Evolutionary conservation across 2,329 filamentous ascomycete genomes (phyloP).

Genomic region (Chaetomiaceae sp.): DNA sequence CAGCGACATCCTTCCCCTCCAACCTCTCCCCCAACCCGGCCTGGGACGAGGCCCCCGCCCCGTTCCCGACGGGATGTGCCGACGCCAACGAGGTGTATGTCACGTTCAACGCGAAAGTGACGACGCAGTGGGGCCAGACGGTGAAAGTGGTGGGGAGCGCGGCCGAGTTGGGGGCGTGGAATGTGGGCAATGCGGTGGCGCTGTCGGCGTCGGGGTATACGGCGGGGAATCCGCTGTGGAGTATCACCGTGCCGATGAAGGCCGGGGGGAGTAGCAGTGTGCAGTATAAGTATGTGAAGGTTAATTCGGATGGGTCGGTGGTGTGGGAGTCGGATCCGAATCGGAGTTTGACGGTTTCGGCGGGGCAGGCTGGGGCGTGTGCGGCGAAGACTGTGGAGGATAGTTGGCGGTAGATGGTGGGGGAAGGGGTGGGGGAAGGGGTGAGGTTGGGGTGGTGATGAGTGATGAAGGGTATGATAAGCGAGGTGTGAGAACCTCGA

Average conservation of each 20-base stretch:
- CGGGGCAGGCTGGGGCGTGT: conserved; percentile 7
- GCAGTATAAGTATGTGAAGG: conserved; percentile 66
- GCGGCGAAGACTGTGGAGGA: conserved; percentile 25
- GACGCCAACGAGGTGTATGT: conserved; percentile 49
- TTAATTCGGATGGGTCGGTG: conserved; percentile 49
- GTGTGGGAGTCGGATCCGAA: conserved; percentile 63
- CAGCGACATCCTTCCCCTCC: conserved; percentile 46
- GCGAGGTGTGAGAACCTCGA: too few relatives aligned
- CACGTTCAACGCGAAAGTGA: conserved; percentile 56
- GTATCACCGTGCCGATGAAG: conserved; percentile 48
- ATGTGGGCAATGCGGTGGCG: conserved; percentile 47
- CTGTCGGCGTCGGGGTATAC: conserved; percentile 59
- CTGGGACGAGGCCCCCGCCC: conserved; percentile 23
- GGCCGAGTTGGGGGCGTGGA: conserved; percentile 59
- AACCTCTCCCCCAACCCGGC: conserved; percentile 42
- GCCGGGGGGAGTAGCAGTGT: conserved; percentile 57
- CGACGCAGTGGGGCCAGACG: conserved; percentile 57
- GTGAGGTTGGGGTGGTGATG: not conserved
- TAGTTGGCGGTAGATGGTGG: conserved; percentile 9
- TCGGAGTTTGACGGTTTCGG: conserved; percentile 38
- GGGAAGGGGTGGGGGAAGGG: not conserved
- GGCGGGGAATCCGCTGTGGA: conserved; percentile 57
- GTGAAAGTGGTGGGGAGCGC: conserved; percentile 62
- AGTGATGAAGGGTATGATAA: too few relatives aligned
- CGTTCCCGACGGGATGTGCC: conserved; percentile 35